Conservation (phyloP, 1,284 basidiomycete genomes). For the Malassezia equina region DNA sequence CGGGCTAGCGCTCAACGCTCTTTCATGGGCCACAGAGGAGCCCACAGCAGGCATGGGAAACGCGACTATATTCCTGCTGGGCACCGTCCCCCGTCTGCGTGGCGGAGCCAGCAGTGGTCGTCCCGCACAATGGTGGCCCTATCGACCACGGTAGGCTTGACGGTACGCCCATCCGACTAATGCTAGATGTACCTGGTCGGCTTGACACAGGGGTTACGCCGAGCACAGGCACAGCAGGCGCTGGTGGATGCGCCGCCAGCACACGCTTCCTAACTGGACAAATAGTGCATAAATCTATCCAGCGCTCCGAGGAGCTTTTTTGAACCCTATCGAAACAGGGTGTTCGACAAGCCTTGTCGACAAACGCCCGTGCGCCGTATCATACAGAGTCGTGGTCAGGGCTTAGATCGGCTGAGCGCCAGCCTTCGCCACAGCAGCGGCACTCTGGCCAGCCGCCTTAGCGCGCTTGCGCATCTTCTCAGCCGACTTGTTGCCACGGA, state of each 20-base stretch:
- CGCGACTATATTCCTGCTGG: not conserved
- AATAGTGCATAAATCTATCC: not conserved
- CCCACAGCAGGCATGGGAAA: not conserved
- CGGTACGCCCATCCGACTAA: conserved; percentile 1
- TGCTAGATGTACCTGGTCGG: conserved; percentile 11
- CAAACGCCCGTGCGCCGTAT: not conserved
- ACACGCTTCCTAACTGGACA: not conserved
- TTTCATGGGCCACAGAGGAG: not conserved
- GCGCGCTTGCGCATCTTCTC: conserved; percentile 89
- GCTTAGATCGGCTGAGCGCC: conserved; percentile 1
- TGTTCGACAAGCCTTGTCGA: not conserved
- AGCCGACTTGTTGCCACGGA: conserved; percentile 82
- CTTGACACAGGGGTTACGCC: conserved; percentile 8
- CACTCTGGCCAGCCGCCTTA: conserved; percentile 62
- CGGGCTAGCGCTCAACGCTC: not conserved
- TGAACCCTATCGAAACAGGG: not conserved
- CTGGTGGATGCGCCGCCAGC: not conserved
- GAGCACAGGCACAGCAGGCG: conserved; percentile 1
- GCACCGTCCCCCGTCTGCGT: not conserved
- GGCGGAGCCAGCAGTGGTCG: conserved; percentile 11
- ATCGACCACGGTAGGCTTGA: conserved; percentile 11
- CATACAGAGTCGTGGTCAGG: not conserved
- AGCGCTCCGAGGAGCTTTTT: not conserved
- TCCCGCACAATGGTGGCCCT: conserved; percentile 11
- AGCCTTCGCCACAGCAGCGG: not conserved